phyloP scores from a whole-genome alignment of 768 basidiomycete species.

The Myochromella boudieri region DNA sequence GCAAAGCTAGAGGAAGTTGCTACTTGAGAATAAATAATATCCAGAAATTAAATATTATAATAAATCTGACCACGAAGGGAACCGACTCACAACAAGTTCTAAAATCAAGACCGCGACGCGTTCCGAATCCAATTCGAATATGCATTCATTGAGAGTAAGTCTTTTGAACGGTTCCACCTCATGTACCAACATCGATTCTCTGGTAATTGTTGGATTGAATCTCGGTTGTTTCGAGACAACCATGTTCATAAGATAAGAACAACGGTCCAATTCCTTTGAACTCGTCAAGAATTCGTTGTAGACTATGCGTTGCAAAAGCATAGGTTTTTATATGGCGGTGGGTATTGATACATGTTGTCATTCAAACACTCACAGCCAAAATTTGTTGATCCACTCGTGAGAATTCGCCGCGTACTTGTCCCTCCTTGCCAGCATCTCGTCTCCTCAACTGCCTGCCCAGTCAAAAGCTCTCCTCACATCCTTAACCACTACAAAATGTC shows the following conservation, averaged over 20 bases:
- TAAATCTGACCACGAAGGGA: background rate
- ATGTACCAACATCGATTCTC: too few species aligned
- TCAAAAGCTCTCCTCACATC: constrained; percentile 15
- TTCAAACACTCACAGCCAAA: background rate
- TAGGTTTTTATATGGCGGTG: too few species aligned
- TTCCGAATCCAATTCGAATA: too few species aligned
- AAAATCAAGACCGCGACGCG: too few species aligned
- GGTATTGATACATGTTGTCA: background rate
- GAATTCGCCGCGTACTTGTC: constrained; percentile 18
- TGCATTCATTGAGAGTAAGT: too few species aligned
- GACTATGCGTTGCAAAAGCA: background rate
- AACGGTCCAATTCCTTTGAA: too few species aligned
- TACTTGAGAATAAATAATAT: background rate
- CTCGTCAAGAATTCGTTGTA: too few species aligned
- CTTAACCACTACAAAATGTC: constrained; percentile 31
- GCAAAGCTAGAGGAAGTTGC: background rate
- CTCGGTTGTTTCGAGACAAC: too few species aligned
- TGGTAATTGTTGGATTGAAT: too few species aligned
- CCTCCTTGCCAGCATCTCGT: constrained; percentile 17
- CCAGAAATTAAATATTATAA: background rate
- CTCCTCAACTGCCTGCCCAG: constrained; percentile 6
- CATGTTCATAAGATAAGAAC: too few species aligned
- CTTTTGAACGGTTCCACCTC: too few species aligned
- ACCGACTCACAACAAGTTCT: background rate
- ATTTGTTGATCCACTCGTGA: constrained; percentile 21